Percentiles rank a stretch among this genome's conserved stretches.
Conservation (phyloP, 352 stramenopile genomes). For the Thalassiosira gravida region DNA sequence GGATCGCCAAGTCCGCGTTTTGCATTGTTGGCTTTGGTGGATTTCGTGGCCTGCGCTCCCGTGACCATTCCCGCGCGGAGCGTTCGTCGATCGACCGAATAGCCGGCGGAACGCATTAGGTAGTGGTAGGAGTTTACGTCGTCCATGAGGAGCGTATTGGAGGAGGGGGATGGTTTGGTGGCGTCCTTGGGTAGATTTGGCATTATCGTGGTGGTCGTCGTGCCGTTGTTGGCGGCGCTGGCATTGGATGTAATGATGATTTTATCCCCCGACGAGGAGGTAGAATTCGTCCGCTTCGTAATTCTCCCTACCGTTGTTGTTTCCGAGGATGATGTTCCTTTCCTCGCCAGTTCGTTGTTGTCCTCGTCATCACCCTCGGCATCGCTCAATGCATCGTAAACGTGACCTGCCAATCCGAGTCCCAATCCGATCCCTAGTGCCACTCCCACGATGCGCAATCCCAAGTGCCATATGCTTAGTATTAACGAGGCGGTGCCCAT, state of each 20-base stretch:
- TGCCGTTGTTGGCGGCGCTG: neutral
- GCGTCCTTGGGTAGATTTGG: conserved; percentile 19
- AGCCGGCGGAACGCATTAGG: conserved; percentile 78
- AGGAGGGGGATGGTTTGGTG: neutral
- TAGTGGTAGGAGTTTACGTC: conserved; percentile 61
- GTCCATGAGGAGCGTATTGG: no score
- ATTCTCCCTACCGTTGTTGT: no score
- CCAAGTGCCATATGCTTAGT: conserved; percentile 44
- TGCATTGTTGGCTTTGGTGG: conserved; percentile 32
- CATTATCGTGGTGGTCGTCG: neutral
- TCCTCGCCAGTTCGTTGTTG: no score
- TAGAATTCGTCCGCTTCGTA: no score
- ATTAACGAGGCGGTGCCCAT: conserved; percentile 22
- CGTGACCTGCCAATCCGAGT: conserved; percentile 75
- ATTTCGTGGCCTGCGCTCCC: conserved; percentile 28
- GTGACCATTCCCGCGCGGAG: conserved; percentile 67
- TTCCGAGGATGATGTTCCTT: no score
- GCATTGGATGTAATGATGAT: no score
- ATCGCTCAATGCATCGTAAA: conserved; percentile 71
- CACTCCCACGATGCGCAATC: conserved; percentile 49
- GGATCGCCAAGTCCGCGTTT: conserved; percentile 8
- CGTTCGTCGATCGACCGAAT: conserved; percentile 55
- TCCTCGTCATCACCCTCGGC: neutral
- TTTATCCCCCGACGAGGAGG: no score
- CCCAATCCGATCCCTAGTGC: conserved; percentile 72